phyloP scores from a whole-genome alignment of 176 grass and related monocot species.

The Juncus inflexus region DNA sequence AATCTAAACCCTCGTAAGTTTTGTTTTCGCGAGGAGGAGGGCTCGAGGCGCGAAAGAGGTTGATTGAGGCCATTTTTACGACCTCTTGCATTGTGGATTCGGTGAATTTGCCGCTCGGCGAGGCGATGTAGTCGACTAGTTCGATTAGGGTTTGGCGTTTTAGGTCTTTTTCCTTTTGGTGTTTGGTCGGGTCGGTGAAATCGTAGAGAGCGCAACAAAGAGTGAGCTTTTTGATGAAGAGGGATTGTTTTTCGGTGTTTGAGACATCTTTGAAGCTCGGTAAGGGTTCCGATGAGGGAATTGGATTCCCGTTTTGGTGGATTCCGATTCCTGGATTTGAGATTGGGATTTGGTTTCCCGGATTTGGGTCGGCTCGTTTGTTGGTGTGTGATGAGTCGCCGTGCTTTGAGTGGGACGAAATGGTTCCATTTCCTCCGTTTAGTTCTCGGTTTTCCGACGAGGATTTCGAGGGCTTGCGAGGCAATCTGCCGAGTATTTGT shows the following conservation, averaged over 20 bases:
- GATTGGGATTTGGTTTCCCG: constrained; percentile 40
- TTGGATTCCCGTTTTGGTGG: constrained; percentile 44
- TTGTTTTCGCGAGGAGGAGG: constrained; percentile 76
- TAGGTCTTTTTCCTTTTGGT: constrained; percentile 81
- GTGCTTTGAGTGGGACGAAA: constrained; percentile 58
- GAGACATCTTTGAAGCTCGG: constrained; percentile 79
- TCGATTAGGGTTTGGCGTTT: constrained; percentile 82
- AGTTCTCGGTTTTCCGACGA: constrained; percentile 55
- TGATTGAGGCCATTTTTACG: constrained; percentile 67
- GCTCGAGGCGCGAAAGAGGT: constrained; percentile 68
- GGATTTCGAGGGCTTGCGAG: constrained; percentile 70
- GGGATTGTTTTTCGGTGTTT: constrained; percentile 68
- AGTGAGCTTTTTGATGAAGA: constrained; percentile 73
- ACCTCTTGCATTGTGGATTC: constrained; percentile 70
- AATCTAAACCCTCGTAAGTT: constrained; percentile 64
- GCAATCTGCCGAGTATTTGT: constrained; percentile 77
- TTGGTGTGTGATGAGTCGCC: constrained; percentile 36
- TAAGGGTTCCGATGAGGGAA: constrained; percentile 55
- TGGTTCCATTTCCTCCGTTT: constrained; percentile 32
- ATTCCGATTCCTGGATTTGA: constrained; percentile 6
- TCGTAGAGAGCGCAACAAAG: constrained; percentile 72
- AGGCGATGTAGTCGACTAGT: constrained; percentile 79
- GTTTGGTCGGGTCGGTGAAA: constrained; percentile 61
- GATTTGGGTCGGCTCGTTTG: constrained; percentile 41
- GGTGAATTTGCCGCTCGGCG: constrained; percentile 63